Evolutionary conservation across 495 filamentous ascomycete genomes (phyloP).

Genomic region (Annulohypoxylon bovei): DNA sequence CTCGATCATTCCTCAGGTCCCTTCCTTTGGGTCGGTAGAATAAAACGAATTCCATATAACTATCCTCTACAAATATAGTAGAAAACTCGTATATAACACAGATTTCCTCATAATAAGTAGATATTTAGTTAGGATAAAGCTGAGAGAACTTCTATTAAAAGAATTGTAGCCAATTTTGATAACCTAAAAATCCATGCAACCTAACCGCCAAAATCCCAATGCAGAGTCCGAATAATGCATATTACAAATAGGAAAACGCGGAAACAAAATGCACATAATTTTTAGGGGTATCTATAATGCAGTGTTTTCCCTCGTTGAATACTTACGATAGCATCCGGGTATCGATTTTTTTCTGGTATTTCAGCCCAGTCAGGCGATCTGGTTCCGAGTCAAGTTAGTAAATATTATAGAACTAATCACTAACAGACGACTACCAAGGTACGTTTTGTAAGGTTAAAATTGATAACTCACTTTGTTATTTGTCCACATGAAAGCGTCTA

Average conservation of each 20-base stretch:
- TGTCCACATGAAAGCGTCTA: slow-evolving; percentile 9
- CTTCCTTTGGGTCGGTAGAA: not conserved
- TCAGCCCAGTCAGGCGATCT: not conserved
- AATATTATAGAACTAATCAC: not conserved
- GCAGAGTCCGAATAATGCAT: not conserved
- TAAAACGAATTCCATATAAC: not conserved
- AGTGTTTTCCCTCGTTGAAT: not conserved
- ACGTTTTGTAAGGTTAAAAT: not conserved
- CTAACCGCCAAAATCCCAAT: slow-evolving; percentile 11
- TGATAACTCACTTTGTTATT: slow-evolving; percentile 26
- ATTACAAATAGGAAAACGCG: not conserved
- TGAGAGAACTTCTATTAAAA: not conserved
- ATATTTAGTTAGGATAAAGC: not conserved
- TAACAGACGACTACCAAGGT: not conserved
- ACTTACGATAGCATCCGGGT: slow-evolving; percentile 4
- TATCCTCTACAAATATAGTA: not conserved
- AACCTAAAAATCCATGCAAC: not conserved
- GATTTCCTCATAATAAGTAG: too few species aligned
- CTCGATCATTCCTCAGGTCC: not conserved
- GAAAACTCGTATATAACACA: not conserved
- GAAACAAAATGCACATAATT: not conserved
- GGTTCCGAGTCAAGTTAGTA: slow-evolving; percentile 9
- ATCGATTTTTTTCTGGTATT: not conserved
- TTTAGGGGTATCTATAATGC: slow-evolving; percentile 20
- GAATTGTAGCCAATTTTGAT: slow-evolving; percentile 2